Evolutionary conservation across 768 basidiomycete genomes (phyloP), one percentile per base, ranked within the genome.

Genomic region (Mycena maculata): DNA sequence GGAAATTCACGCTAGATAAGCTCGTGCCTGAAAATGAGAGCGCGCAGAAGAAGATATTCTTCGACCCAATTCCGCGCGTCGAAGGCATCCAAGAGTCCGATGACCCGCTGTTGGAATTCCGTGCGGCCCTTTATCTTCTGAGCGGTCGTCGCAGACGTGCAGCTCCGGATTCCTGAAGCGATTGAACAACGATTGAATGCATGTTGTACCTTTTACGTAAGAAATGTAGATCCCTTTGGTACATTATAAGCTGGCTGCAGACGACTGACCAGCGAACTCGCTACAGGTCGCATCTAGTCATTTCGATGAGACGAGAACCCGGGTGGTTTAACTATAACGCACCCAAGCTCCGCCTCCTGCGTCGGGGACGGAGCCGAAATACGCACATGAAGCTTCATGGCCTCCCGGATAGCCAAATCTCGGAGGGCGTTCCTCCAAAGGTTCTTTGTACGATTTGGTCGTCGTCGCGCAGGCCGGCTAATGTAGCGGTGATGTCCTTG

Each of bases 51-150:
- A 68, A 60, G 22, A 69, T 73, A 16, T 69, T 73, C 31, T 71
- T 71, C 38, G 72, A 73, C 45, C 72, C 72, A 9, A 65, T 71
- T 20, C 72, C 72, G 25, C 72, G 70, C 33, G 61, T 72, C 28
- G 36, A 65, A 1, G 71, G 71, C 27, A 72, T 72, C 36, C 62
- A 72, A 27, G 57, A 57, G 25, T 67, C 69, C 2, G 63, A 65
- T n/a, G 71, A 72, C 54, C 69, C 69, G 15, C 22, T 72, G n/a
- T 69, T 72, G 20, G 71, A 70, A 53, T 28, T 72, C 39, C 71
- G 69, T 11, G 71, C 71, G 11, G 69, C 71, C 23, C 33, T 72
- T n/a, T 72, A 72, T 68, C 65, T 72, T 31, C 65, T 72, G n/a
- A 65, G 65, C 22, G 71, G 71, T 47, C 68, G 69, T 30, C 71